Evolutionary conservation across 1,139 yeast genomes (phyloP).

Genomic region (Blastobotrys ciferrii): DNA sequence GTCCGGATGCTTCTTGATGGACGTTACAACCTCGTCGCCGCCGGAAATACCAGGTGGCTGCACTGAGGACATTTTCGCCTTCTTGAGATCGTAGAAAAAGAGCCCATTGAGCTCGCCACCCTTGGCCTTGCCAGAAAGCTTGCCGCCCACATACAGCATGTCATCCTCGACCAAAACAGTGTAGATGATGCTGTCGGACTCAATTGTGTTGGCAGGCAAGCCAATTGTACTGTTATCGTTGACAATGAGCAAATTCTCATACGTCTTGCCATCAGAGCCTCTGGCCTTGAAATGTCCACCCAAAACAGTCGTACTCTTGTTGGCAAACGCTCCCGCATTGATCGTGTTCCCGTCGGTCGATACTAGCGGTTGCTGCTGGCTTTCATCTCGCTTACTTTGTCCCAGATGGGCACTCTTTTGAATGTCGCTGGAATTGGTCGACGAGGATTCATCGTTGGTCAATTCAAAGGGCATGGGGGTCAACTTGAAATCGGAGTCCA

Average conservation of each 20-base stretch:
- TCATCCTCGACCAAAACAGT: conserved; percentile 46
- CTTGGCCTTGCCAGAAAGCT: conserved; percentile 43
- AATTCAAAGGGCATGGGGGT: conserved; percentile 27
- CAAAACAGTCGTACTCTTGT: conserved; percentile 49
- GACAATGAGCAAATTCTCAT: conserved; percentile 43
- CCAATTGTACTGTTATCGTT: conserved; percentile 34
- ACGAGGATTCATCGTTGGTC: conserved; percentile 19
- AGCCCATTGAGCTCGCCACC: conserved; percentile 42
- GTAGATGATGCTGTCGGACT: conserved; percentile 40
- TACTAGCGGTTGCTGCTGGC: conserved; percentile 9
- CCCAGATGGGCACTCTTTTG: conserved; percentile 18
- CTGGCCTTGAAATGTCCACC: conserved; percentile 50
- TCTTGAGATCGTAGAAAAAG: conserved; percentile 50
- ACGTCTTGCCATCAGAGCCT: conserved; percentile 21
- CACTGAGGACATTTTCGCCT: conserved; percentile 40
- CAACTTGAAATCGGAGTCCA: conserved; percentile 27
- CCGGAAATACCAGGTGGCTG: conserved; percentile 47
- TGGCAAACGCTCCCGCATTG: conserved; percentile 44
- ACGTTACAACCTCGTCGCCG: conserved; percentile 45
- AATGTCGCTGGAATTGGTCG: conserved; percentile 24
- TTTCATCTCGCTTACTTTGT: conserved; percentile 20
- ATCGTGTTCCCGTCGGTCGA: conserved; percentile 24
- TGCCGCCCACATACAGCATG: conserved; percentile 51
- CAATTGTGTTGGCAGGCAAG: conserved; percentile 38
- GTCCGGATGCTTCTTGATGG: conserved; percentile 53